phyloP scores from a whole-genome alignment of 1,284 basidiomycete genomes.

The Phenoliferia sp. region DNA sequence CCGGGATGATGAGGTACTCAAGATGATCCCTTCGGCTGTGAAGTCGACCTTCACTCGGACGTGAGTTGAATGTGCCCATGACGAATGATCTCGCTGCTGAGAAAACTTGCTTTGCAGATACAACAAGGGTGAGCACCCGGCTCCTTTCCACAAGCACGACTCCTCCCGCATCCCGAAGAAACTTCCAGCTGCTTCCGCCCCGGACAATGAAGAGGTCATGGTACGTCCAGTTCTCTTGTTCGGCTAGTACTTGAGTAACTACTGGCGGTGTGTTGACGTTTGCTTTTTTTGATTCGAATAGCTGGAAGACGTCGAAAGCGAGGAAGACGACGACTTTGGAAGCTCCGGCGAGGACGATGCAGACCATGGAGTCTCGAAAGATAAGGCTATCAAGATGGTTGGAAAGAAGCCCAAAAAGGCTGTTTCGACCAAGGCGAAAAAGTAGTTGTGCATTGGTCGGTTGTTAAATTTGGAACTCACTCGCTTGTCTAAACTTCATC shows the following conservation, averaged over 20 bases:
- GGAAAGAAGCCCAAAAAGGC: conserved; percentile 10
- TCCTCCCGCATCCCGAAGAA: conserved; percentile 73
- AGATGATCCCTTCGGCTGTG: conserved; percentile 73
- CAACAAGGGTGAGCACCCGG: conserved; percentile 78
- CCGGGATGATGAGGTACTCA: conserved; percentile 63
- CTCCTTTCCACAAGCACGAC: conserved; percentile 78
- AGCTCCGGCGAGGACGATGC: conserved; percentile 13
- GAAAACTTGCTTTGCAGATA: conserved; percentile 55
- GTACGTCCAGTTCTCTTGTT: background rate
- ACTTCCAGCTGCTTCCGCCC: conserved; percentile 58
- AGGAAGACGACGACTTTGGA: conserved; percentile 35
- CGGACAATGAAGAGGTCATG: conserved; percentile 76
- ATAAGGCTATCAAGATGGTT: conserved; percentile 39
- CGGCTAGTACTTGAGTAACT: conserved; percentile 6
- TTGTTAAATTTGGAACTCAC: too few relatives aligned
- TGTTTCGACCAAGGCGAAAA: conserved; percentile 2
- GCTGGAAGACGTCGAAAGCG: conserved; percentile 47
- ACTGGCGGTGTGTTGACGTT: background rate
- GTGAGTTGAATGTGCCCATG: conserved; percentile 48
- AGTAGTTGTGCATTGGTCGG: background rate
- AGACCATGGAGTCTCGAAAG: conserved; percentile 24
- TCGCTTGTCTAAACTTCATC: too few relatives aligned
- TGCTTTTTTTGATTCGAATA: conserved; percentile 34
- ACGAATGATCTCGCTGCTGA: background rate
- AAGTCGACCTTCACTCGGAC: conserved; percentile 83